Conservation (phyloP, 2,329 filamentous ascomycete genomes). For the Xylariaceae sp. region DNA sequence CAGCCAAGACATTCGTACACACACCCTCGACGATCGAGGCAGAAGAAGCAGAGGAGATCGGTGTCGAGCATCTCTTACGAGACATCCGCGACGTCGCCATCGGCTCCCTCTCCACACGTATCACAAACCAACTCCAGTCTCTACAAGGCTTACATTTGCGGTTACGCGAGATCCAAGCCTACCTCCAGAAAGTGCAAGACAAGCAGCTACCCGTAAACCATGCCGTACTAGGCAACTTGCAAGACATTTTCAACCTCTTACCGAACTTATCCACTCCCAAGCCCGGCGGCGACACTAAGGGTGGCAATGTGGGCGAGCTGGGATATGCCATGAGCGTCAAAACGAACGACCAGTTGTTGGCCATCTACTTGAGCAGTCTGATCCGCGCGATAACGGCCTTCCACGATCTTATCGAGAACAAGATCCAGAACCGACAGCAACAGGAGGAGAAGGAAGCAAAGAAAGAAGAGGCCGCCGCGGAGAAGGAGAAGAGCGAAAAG, state of each 20-base stretch:
- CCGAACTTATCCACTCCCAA: slow-evolving; percentile 90
- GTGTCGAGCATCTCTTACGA: slow-evolving; percentile 93
- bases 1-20: slow-evolving; percentile 95
- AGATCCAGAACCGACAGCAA: slow-evolving; percentile 97
- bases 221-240: slow-evolving; percentile 94
- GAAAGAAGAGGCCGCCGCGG: slow-evolving; percentile 53
- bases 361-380: slow-evolving; percentile 94
- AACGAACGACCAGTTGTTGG: slow-evolving; percentile 98
- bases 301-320: slow-evolving; percentile 67
- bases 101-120: slow-evolving; percentile 90
- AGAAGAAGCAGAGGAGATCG: slow-evolving; percentile 98
- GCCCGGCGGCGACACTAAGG: slow-evolving; percentile 56
- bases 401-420: slow-evolving; percentile 99
- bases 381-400: slow-evolving; percentile 98
- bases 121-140: slow-evolving; percentile 96
- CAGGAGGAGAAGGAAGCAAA: slow-evolving; percentile 93
- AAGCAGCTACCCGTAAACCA: slow-evolving; percentile 94
- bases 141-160: slow-evolving; percentile 93
- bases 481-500: slow-evolving; percentile 59
- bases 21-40: slow-evolving; percentile 98
- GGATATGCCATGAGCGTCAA: slow-evolving; percentile 98
- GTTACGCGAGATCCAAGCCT: slow-evolving; percentile 90
- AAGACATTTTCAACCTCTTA: slow-evolving; percentile 97
- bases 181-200: slow-evolving; percentile 93
- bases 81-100: slow-evolving; percentile 98